Evolutionary conservation across 1,284 basidiomycete species (phyloP).

Genomic region (Porodaedalea pini): DNA sequence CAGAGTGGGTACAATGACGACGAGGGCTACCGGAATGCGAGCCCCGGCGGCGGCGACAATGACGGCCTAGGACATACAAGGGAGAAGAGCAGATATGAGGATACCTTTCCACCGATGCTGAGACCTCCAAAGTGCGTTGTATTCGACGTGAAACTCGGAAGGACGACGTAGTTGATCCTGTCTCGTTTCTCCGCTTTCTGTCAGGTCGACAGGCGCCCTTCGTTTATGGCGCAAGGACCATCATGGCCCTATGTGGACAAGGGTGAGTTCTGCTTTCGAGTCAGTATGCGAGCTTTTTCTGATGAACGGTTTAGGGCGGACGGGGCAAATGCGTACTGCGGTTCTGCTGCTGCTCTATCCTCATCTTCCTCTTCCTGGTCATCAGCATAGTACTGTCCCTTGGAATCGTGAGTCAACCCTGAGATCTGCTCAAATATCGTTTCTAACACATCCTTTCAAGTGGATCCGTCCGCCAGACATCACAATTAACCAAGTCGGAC

Average conservation of each 20-base stretch:
- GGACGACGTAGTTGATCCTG: slow-evolving; percentile 15
- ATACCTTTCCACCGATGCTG: slow-evolving; percentile 22
- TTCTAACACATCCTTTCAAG: slow-evolving; percentile 35
- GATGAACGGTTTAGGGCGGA: slow-evolving; percentile 42
- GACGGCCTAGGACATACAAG: slow-evolving; percentile 44
- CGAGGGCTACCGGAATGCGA: slow-evolving; percentile 25
- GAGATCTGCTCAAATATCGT: no score
- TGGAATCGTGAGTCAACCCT: slow-evolving; percentile 67
- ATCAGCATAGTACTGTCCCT: slow-evolving; percentile 70
- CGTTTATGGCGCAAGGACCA: slow-evolving; percentile 53
- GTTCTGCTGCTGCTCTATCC: slow-evolving; percentile 67
- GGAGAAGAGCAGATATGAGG: slow-evolving; percentile 31
- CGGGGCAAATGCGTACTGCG: slow-evolving; percentile 54
- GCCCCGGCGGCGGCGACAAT: slow-evolving; percentile 25
- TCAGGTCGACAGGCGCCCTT: slow-evolving; percentile 22
- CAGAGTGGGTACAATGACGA: slow-evolving; percentile 37
- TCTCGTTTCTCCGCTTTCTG: slow-evolving; percentile 7
- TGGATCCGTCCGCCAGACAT: slow-evolving; percentile 79
- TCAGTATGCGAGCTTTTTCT: not conserved
- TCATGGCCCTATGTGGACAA: slow-evolving; percentile 62
- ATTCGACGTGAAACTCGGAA: not conserved
- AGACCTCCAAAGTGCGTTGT: slow-evolving; percentile 31
- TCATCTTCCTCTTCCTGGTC: slow-evolving; percentile 61
- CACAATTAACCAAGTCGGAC: slow-evolving; percentile 52
- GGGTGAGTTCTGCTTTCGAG: slow-evolving; percentile 35